phyloP scores from a whole-genome alignment of 441 rosid genomes.

The Populus hybrid region DNA sequence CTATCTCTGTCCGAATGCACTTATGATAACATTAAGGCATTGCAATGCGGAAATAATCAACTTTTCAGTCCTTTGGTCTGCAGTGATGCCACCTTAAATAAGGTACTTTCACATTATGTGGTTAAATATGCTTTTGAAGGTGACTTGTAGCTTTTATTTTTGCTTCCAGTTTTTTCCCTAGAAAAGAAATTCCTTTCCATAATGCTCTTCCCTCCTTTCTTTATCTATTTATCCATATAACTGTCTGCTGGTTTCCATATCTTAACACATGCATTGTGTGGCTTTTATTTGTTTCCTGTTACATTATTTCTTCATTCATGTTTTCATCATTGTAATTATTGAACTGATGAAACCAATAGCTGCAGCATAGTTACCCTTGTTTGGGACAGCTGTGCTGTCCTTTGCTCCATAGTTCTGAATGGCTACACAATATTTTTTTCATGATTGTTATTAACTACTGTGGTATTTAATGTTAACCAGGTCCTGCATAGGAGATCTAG shows the following conservation, averaged over 20 bases:
- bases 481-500: slow-evolving; percentile 39
- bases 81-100: slow-evolving; percentile 19
- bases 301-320: background rate
- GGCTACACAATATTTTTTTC: background rate
- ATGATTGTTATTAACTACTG: slow-evolving; percentile 15
- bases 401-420: background rate
- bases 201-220: too few relatives aligned
- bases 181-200: background rate
- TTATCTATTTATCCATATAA: background rate
- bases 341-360: background rate
- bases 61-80: slow-evolving; percentile 25
- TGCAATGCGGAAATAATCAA: slow-evolving; percentile 44
- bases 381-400: background rate
- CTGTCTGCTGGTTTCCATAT: background rate
- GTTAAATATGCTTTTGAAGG: background rate
- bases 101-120: slow-evolving; percentile 39
- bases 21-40: slow-evolving; percentile 45
- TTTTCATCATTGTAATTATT: too few relatives aligned
- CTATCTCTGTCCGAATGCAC: slow-evolving; percentile 66
- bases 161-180: background rate
- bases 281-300: background rate
- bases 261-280: background rate
- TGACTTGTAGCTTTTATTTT: background rate
- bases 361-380: background rate
- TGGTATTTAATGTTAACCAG: slow-evolving; percentile 33